phyloP scores from a whole-genome alignment of 1,139 yeast species.

The Kurtzmaniella quercitrusa region DNA sequence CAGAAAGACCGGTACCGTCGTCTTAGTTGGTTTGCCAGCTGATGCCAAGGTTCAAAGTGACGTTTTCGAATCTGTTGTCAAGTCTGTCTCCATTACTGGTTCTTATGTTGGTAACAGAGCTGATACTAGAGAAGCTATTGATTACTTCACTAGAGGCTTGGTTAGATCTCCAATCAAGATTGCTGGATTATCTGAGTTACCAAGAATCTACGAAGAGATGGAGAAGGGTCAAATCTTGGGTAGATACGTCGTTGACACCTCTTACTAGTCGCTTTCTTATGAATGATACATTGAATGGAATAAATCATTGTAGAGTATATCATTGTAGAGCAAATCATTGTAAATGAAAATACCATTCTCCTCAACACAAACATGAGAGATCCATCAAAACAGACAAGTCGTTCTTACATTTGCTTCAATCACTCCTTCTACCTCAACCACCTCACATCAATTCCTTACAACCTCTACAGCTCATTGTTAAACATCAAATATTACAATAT shows the following conservation, averaged over 20 bases:
- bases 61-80: constrained; percentile 15
- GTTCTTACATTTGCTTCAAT: too few species aligned
- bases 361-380: too few species aligned
- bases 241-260: constrained; percentile 18
- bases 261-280: constrained; percentile 3
- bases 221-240: constrained; percentile 17
- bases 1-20: constrained; percentile 17
- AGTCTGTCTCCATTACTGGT: constrained; percentile 14
- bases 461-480: background rate
- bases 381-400: too few species aligned
- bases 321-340: too few species aligned
- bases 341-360: too few species aligned
- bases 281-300: background rate
- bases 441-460: too few species aligned
- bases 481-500: constrained; percentile 2
- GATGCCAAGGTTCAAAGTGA: constrained; percentile 14
- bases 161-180: constrained; percentile 17
- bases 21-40: constrained; percentile 18
- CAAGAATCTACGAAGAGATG: constrained; percentile 16
- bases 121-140: constrained; percentile 19
- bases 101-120: constrained; percentile 20
- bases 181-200: constrained; percentile 17
- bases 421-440: too few species aligned
- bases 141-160: constrained; percentile 17
- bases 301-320: background rate